Evolutionary conservation across 768 basidiomycete genomes (phyloP).

Genomic region (Panaeolus cyanescens): DNA sequence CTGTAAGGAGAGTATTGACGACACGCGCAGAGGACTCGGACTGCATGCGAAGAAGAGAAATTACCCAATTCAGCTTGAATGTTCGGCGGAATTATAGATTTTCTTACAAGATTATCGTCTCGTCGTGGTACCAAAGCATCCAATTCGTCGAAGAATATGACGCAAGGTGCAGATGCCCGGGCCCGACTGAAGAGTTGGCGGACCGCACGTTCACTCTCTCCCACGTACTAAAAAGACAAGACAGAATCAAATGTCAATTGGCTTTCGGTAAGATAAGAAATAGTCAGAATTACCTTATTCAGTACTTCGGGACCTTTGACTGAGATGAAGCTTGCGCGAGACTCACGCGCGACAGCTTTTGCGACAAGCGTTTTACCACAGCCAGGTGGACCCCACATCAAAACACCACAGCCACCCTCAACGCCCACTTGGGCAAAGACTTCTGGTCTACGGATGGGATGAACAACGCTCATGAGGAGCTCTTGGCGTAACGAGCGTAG

Average conservation of each 20-base stretch:
- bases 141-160: slow-evolving; percentile 95
- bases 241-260: neutral
- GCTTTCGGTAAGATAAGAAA: neutral
- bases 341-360: slow-evolving; percentile 97
- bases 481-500: slow-evolving; percentile 86
- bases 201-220: slow-evolving; percentile 95
- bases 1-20: slow-evolving; percentile 92
- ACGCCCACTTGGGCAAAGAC: slow-evolving; percentile 90
- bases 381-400: slow-evolving; percentile 99
- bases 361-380: slow-evolving; percentile 98
- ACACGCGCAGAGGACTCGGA: slow-evolving; percentile 93
- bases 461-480: slow-evolving; percentile 96
- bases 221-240: slow-evolving; percentile 72
- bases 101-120: slow-evolving; percentile 82
- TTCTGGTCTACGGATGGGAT: slow-evolving; percentile 89
- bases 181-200: slow-evolving; percentile 94
- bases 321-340: slow-evolving; percentile 94
- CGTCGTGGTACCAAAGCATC: slow-evolving; percentile 90
- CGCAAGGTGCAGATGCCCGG: slow-evolving; percentile 89
- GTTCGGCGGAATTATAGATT: neutral
- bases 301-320: slow-evolving; percentile 96
- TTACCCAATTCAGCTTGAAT: neutral
- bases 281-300: slow-evolving; percentile 73
- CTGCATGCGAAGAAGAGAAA: slow-evolving; percentile 33
- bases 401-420: slow-evolving; percentile 87